Conservation (phyloP, 2,329 filamentous ascomycete genomes). For the Sclerotinia spermophila region DNA sequence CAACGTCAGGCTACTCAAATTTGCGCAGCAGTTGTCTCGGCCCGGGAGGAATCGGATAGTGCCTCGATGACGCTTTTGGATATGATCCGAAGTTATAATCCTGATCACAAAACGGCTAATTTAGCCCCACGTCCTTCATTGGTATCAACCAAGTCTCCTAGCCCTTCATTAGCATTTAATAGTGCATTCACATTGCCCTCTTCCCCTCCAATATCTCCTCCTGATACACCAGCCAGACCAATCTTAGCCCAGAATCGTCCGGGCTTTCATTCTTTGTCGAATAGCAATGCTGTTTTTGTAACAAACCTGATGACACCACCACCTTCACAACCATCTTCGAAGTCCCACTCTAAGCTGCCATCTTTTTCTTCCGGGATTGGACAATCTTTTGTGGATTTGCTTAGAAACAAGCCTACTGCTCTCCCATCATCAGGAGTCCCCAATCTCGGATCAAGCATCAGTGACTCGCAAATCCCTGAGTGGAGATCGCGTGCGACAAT, state of each 20-base stretch:
- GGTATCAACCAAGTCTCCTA: neutral
- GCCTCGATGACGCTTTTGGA: neutral
- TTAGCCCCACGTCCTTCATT: neutral
- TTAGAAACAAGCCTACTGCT: neutral
- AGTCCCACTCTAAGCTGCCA: neutral
- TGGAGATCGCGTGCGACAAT: neutral
- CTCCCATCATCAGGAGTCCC: neutral
- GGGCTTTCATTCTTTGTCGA: neutral
- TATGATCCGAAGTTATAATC: conserved; percentile 11
- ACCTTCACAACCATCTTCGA: neutral
- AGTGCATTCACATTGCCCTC: neutral
- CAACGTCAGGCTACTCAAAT: neutral
- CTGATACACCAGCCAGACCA: neutral
- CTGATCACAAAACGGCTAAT: neutral
- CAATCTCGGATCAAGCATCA: conserved; percentile 12
- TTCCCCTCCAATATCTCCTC: conserved; percentile 3
- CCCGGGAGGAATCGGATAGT: neutral
- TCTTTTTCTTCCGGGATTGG: neutral
- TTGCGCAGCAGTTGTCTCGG: neutral
- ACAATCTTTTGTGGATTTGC: conserved; percentile 5
- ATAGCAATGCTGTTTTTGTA: neutral
- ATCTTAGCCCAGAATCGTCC: neutral
- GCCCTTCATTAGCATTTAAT: neutral
- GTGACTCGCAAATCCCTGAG: neutral
- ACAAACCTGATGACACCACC: neutral